phyloP scores from a whole-genome alignment of 75 land plant species.

The Adiantum capillusveneris region DNA sequence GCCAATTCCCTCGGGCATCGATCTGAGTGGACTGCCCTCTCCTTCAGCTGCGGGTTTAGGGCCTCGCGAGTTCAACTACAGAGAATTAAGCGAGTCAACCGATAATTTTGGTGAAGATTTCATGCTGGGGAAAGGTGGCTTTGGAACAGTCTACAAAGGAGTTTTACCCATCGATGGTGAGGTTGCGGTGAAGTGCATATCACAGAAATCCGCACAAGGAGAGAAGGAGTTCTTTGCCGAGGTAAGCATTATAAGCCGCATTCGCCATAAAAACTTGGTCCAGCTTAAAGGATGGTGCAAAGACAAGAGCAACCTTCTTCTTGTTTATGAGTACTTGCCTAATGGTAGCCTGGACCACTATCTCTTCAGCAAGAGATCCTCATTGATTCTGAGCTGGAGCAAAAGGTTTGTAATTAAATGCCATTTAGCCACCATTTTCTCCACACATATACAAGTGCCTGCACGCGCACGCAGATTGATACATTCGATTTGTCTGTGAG shows the following conservation, averaged over 20 bases:
- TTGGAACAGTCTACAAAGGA: neutral
- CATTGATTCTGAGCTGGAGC: neutral
- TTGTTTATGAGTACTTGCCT: slow-evolving; percentile 15
- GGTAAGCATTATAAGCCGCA: slow-evolving; percentile 7
- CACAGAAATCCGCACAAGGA: slow-evolving; percentile 5
- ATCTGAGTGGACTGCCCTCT: too few species aligned
- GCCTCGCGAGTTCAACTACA: too few species aligned
- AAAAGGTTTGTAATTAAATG: too few species aligned
- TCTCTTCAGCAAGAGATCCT: neutral
- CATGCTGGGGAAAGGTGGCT: too few species aligned
- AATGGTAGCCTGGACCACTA: slow-evolving; percentile 14
- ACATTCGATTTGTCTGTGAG: too few species aligned
- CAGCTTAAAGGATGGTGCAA: slow-evolving; percentile 19
- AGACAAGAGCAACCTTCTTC: slow-evolving; percentile 2
- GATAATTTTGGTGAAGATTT: too few species aligned
- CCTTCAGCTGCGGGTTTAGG: too few species aligned
- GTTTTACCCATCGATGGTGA: neutral
- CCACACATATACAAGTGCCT: too few species aligned
- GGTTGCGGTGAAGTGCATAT: slow-evolving; percentile 11
- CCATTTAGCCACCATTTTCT: too few species aligned
- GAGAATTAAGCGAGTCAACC: too few species aligned
- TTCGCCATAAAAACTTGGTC: slow-evolving; percentile 15
- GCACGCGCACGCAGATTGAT: too few species aligned
- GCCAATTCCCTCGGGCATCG: too few species aligned
- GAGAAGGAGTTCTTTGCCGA: slow-evolving; percentile 7